These are phyloP conservation scores for Phytophthora melonis DNA, from an alignment of 352 stramenopile species.

Conservation along the genomic window DNA sequence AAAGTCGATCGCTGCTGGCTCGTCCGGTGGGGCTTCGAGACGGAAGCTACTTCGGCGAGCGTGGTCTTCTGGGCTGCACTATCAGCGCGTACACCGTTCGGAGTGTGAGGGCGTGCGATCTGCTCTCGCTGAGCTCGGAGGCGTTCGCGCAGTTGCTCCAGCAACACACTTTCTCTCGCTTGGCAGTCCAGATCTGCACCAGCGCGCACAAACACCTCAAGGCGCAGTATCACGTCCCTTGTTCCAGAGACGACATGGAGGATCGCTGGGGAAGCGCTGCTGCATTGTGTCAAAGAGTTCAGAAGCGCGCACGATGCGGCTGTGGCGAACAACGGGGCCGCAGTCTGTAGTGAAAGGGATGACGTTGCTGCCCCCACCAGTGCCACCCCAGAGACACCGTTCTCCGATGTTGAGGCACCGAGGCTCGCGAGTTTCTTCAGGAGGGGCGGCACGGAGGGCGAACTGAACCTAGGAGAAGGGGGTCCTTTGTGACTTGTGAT, in stretches of 20 bases:
- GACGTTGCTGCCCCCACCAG: not conserved
- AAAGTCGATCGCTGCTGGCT: slow-evolving; percentile 29
- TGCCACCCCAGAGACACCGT: not conserved
- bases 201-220: slow-evolving; percentile 19
- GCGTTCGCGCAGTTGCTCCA: slow-evolving; percentile 49
- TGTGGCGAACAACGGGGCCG: not conserved
- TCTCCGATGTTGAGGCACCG: not conserved
- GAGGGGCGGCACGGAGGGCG: not conserved
- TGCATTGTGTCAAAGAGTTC: slow-evolving; percentile 14
- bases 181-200: slow-evolving; percentile 20
- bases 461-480: not conserved
- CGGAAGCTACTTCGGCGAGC: slow-evolving; percentile 64
- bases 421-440: not conserved
- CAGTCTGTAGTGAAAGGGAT: not conserved
- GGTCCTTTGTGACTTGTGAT: not conserved
- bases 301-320: not conserved
- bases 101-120: slow-evolving; percentile 30
- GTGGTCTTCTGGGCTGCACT: slow-evolving; percentile 51
- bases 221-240: not conserved
- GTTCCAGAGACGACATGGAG: slow-evolving; percentile 27
- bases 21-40: slow-evolving; percentile 17
- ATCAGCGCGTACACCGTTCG: slow-evolving; percentile 46
- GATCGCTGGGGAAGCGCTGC: slow-evolving; percentile 21
- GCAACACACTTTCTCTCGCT: slow-evolving; percentile 16
- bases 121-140: slow-evolving; percentile 37